Evolutionary conservation across 2,329 filamentous ascomycete genomes (phyloP).

Genomic region (Colletotrichum sp.): DNA sequence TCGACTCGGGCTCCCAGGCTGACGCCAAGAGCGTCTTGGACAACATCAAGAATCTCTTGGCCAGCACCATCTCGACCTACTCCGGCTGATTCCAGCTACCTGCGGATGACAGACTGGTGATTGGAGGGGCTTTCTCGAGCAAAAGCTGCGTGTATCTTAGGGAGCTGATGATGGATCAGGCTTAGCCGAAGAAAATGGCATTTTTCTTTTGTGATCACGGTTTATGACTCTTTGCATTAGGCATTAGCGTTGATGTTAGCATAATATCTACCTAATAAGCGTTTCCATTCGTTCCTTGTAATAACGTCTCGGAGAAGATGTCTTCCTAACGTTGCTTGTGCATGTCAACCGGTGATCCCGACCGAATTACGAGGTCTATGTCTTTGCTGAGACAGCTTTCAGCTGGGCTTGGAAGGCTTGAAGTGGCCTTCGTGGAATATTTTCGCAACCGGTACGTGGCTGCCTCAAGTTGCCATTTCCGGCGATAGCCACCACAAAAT

Average conservation of each 20-base stretch:
- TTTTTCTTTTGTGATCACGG: not conserved
- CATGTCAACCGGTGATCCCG: not conserved
- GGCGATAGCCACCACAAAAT: not conserved
- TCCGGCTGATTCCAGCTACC: not conserved
- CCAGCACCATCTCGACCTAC: not conserved
- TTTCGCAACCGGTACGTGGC: not conserved
- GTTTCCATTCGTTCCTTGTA: not conserved
- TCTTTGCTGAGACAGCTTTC: not conserved
- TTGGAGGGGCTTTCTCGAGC: not conserved
- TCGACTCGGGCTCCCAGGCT: conserved; percentile 19
- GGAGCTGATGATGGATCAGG: not conserved
- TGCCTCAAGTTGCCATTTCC: not conserved
- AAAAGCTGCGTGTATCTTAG: not conserved
- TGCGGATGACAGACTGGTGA: not conserved
- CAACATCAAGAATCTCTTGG: not conserved
- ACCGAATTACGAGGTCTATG: not conserved
- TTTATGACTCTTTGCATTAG: not conserved
- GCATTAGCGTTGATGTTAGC: not conserved
- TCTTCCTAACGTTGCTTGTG: not conserved
- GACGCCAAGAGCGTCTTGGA: not conserved
- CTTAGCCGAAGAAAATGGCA: not conserved
- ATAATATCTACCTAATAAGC: not conserved
- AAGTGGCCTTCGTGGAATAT: not conserved
- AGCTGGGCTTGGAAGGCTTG: not conserved
- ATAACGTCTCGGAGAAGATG: not conserved